A percentile compares a stretch with the other conserved stretches of the same genome.
phyloP scores from a whole-genome alignment of 108 stramenopile genomes.

The Pseudonitzschia pungens region DNA sequence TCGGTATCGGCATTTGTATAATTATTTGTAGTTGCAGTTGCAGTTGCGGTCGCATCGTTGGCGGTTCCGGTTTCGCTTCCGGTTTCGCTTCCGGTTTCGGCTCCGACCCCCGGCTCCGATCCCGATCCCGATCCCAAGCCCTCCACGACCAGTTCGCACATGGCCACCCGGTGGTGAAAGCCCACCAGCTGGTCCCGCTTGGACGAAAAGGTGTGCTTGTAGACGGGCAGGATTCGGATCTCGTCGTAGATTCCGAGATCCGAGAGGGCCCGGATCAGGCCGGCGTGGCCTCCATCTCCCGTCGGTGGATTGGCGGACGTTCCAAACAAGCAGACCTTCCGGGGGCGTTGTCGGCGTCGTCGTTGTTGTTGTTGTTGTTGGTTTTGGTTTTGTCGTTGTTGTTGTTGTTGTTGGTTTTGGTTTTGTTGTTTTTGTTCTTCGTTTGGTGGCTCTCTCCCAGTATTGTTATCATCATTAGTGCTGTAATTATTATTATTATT shows the following conservation, averaged over 20 bases:
- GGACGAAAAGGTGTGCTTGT: slow-evolving; percentile 67
- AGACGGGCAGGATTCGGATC: slow-evolving; percentile 79
- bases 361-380: background rate
- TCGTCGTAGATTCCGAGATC: slow-evolving; percentile 53
- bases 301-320: slow-evolving; percentile 87
- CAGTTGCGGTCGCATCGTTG: too few species aligned
- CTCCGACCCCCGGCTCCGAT: background rate
- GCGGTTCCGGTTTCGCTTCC: too few species aligned
- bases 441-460: too few species aligned
- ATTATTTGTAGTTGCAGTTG: too few species aligned
- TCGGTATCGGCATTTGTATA: background rate
- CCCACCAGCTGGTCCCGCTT: slow-evolving; percentile 68
- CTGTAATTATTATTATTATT: too few species aligned
- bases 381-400: background rate
- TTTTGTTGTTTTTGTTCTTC: too few species aligned
- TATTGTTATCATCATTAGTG: too few species aligned
- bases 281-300: slow-evolving; percentile 72
- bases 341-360: too few species aligned
- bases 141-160: slow-evolving; percentile 67
- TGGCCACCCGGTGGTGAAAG: slow-evolving; percentile 62
- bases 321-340: slow-evolving; percentile 71
- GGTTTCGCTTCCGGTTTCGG: background rate
- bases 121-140: background rate
- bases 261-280: slow-evolving; percentile 56
- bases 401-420: too few species aligned